Percentiles rank a stretch among this genome's conserved stretches.
Evolutionary conservation across 2,329 filamentous ascomycete species (phyloP).

Genomic region (Camptophora hylomeconis): DNA sequence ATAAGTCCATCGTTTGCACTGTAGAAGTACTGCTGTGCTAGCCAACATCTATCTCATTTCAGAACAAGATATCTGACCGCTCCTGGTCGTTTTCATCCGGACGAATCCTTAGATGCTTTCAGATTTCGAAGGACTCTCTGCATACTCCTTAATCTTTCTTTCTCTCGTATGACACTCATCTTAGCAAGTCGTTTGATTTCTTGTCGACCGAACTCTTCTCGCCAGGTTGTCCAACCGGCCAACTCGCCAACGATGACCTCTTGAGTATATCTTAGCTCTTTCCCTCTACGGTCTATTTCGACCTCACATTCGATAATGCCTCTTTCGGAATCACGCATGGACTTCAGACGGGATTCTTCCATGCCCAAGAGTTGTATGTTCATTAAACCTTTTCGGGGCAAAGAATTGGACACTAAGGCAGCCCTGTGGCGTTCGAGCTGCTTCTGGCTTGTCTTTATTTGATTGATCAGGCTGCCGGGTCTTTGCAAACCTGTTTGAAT

Average conservation of each 20-base stretch:
- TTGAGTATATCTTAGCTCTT: constrained; percentile 81
- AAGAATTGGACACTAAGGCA: constrained; percentile 51
- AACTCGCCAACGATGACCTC: constrained; percentile 84
- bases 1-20: too few relatives aligned
- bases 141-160: constrained; percentile 66
- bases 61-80: too few relatives aligned
- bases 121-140: constrained; percentile 61
- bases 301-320: constrained; percentile 57
- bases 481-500: constrained; percentile 67
- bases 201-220: constrained; percentile 61
- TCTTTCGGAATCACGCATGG: constrained; percentile 73
- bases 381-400: constrained; percentile 29
- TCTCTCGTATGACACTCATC: constrained; percentile 68
- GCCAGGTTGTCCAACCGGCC: constrained; percentile 85
- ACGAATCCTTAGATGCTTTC: too few relatives aligned
- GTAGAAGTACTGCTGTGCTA: too few relatives aligned
- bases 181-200: constrained; percentile 65
- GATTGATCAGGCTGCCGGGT: constrained; percentile 62
- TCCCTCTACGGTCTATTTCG: constrained; percentile 61
- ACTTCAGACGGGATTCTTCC: constrained; percentile 72
- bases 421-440: constrained; percentile 66
- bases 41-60: too few relatives aligned
- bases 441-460: constrained; percentile 61
- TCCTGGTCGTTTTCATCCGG: too few relatives aligned
- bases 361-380: constrained; percentile 39